Evolutionary conservation across 306 rosid genomes (phyloP), one percentile per base, ranked within the genome.

Genomic region (Dryas octopetala): DNA sequence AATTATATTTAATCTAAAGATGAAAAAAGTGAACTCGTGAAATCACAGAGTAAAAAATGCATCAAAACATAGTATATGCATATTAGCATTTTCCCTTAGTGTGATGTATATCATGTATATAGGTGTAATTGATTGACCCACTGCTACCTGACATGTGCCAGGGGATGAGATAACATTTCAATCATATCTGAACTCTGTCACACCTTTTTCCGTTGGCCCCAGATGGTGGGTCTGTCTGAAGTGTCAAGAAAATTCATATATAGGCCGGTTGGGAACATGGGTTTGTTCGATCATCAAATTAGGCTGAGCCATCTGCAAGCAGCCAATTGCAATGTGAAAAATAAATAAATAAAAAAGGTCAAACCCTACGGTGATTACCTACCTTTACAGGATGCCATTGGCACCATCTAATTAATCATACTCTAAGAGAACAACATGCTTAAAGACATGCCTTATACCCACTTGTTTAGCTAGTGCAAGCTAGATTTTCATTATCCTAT

Each of bases 351-450:
- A 28, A n/a, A 54, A 66, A 74, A 66, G 41, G 66, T 53, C 65
- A 23, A 80, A 68, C 19, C 69, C 80, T 68, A 74, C 26, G 64
- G 74, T 74, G 70, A 80, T 74, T 45, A 51, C 15, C 32, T 28
- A 32, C 41, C 88, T 84, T 84, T 84, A 81, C 79, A 84, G 85
- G 69, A 84, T 81, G 73, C 83, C 65, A 61, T 74, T 71, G 55
- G 73, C 75, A 71, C 78, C 57, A 49, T 68, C 75, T 41, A 70
- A 54, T 70, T 70, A 71, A 81, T 76, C 78, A 66, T 76, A 40
- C 55, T 65, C 58, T 49, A 41, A 48, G 55, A 51, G 71, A 78
- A 70, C 84, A 66, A 77, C 77, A 74, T 81, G 71, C 79, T 64
- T 80, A 53, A 77, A 78, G 74, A 61, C 74, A 63, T 75, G 46